Base-by-base conservation (phyloP, 805 yeast species). In the Ogataea pignaliae region DNA sequence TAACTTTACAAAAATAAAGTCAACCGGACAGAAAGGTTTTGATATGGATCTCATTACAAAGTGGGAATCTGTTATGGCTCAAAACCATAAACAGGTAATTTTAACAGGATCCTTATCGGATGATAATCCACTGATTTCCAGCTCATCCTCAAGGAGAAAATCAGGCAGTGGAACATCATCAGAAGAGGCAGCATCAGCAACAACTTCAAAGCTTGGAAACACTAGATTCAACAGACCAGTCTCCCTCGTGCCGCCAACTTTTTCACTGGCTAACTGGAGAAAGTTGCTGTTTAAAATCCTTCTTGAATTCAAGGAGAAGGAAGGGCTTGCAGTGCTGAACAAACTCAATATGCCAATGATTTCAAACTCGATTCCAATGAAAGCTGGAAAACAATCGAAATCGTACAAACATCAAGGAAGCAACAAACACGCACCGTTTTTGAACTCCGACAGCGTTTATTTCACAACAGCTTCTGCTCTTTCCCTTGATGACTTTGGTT, bases 261-360 rank as follows among this genome's bases (percentile, higher is more conserved):
- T 59, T 29, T 41, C 60, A 4, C 36, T 52, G 13, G 52, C 46
- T 10, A 43, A 54, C 35, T 59, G 63, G 63, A 45, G 61, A 21
- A 48, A 41, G 26, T 45, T 39, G 36, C 42, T 59, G 29, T 29
- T 57, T 35, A 52, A 51, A 29, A 34, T 53, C 11, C 16, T 49
- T n/a, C 17, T 59, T 3, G 58, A 54, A 10, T 53, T 38, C 36
- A 41, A 34, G 28, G 16, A 18, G 28, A n/a, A 34, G 26, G 41
- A 46, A 13, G 30, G 30, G 10, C 39, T 37, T n/a, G 38, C 37
- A 10, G 26, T 37, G 26, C 26, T 21, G 26, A 21, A 21, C 26
- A 21, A 4, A 21, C 26, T 4, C 7, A 7, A 21, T 21, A 7
- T 5, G 7, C 7, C 26, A 21, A 21, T 7, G 7, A 21, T n/a